These are phyloP conservation scores for Globisporangium apiculatum DNA, from an alignment of 352 stramenopile genomes.

Conservation along the genomic window DNA sequence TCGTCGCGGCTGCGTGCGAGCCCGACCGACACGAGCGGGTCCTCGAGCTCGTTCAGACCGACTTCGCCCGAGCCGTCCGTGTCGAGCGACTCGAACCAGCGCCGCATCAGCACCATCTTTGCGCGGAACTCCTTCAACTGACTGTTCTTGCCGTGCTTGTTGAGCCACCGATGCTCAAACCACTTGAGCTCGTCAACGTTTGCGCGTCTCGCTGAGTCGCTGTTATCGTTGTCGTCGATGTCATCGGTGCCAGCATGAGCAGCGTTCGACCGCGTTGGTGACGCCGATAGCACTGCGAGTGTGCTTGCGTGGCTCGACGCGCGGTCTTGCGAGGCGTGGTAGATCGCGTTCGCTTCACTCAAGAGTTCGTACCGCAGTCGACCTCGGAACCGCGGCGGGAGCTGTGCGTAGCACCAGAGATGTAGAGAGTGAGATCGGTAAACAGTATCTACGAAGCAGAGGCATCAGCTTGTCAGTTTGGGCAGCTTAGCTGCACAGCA, in stretches of 20 bases:
- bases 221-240: background rate
- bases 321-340: constrained; percentile 1
- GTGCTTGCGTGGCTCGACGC: background rate
- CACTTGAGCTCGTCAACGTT: constrained; percentile 68
- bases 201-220: constrained; percentile 13
- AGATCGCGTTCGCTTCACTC: constrained; percentile 1
- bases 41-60: constrained; percentile 75
- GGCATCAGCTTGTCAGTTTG: too few relatives aligned
- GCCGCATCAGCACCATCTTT: constrained; percentile 59
- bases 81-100: constrained; percentile 88
- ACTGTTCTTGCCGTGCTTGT: constrained; percentile 66
- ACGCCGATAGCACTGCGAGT: background rate
- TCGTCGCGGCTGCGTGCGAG: constrained; percentile 67
- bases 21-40: constrained; percentile 84
- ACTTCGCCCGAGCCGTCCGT: constrained; percentile 73
- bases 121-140: constrained; percentile 59
- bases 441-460: too few relatives aligned
- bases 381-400: constrained; percentile 31
- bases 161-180: constrained; percentile 72
- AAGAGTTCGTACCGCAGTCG: constrained; percentile 27
- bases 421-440: background rate
- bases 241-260: constrained; percentile 1
- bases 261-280: background rate
- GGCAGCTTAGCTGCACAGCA: too few relatives aligned
- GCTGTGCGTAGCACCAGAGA: constrained; percentile 13